Base-by-base conservation (phyloP, 768 basidiomycete genomes). In the Neoboletus magnificus region DNA sequence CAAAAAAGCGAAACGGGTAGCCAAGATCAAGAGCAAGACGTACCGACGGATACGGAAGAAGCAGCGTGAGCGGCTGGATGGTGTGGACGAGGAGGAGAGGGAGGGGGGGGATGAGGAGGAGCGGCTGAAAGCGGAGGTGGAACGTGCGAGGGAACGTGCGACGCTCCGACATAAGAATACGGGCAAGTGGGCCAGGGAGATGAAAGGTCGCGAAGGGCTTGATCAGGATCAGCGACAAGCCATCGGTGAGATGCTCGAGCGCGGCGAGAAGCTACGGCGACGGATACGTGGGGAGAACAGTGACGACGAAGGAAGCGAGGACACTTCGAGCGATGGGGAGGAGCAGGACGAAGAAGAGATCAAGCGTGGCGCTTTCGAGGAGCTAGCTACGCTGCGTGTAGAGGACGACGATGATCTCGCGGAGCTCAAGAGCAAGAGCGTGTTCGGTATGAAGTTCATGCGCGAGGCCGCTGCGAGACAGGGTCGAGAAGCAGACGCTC, bases 401-500 rank as follows among this genome's bases (percentile, higher is more conserved):
- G 73, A 77, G 33, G 77, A 71, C 11, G 70, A 69, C 13, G 67
- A 57, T 3, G 65, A 62, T 30, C 61, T 52, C 8, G 43, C 53
- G 15, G 66, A 59, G 15, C 55, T 59, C 44, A 72, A 74, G 65
- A 82, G 77, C 47, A 89, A 87, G 72, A 83, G 89, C 57, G 80
- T 98, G 11, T 89, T 97, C 68, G 81, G 84, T 59, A 98, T 98
- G 97, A 98, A 97, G 74, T 99, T 98, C 73, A 99, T 99, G 96
- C 87, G 89, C 70, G 88, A 94, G 44, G 95, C 93, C 0, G 85
- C 89, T 76, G 82, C 82, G 5, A 78, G 91, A 59, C 81, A 86
- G 80, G 62, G 75, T 69, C 65, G 25, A 10, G 77, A 78, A 50
- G 83, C 82, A 1, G 77, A 86, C 55, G 78, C 78, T 54, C 79